Base-by-base conservation (phyloP, 164 flowering plant species). In the Paratinospora sagittata region DNA sequence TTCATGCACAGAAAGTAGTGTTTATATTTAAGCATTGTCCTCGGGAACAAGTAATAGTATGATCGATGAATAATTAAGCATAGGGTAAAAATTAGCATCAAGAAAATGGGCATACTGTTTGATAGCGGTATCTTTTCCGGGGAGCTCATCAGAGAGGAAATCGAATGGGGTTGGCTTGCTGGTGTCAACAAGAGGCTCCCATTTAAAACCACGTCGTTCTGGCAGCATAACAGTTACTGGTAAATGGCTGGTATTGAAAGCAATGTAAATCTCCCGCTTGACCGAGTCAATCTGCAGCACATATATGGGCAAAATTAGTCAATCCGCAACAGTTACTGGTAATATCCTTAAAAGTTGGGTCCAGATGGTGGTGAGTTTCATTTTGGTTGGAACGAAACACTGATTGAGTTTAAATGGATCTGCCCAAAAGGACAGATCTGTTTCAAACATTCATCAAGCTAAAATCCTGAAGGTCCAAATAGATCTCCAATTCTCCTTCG, bases 51-150 rank as follows among this genome's bases (percentile, higher is more conserved):
- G 86, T 5, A 84, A 1, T 19, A 94, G n/a, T 64, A 92, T 85
- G 70, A 94, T 87, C 45, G 98, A 92, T 65, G 98, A 90, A 74
- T 94, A 94, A 70, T 93, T 88, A 57, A 94, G 90, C 97, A 94
- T 90, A 0, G 97, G 98, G 68, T 94, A 92, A 36, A 85, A 55
- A 73, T 90, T 88, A 73, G 80, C 75, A 21, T 90, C 89, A 17
- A 92, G 87, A 75, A 94, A 92, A 68, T 90, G 92, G 0, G 86
- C 64, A 63, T 86, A 94, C 76, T 94, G 98, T 73, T 77, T 78
- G 21, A 88, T 75, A 12, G 91, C 97, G 1, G 65, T 69, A 4
- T 81, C 85, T 78, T 84, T 87, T 8, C 80, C 86, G 0, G 86
- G 80, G 10, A 88, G 14, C 41, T 94, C 93, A 33, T 72, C 70